phyloP scores from a whole-genome alignment of 345 rosid species.

The Euphorbia pulcherrima region DNA sequence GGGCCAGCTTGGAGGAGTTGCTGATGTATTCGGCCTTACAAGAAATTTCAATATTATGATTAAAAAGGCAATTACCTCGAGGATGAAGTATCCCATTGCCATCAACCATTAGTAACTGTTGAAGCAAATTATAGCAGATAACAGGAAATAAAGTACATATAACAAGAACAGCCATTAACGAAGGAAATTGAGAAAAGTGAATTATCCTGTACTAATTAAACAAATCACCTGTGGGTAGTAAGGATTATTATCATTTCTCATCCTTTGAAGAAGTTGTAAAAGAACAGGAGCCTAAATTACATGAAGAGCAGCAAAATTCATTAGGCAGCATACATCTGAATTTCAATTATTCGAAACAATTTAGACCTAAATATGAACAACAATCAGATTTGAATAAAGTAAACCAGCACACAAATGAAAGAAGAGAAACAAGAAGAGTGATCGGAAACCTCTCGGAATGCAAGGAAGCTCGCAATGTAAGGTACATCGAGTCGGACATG shows the following conservation, averaged over 20 bases:
- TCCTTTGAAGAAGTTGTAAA: slow-evolving; percentile 53
- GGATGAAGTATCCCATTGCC: slow-evolving; percentile 96
- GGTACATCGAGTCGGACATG: slow-evolving; percentile 51
- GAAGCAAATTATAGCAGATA: neutral
- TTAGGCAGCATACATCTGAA: neutral
- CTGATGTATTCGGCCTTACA: too few relatives aligned
- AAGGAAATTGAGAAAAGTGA: neutral
- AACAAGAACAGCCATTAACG: neutral
- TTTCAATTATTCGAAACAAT: neutral
- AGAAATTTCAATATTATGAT: neutral
- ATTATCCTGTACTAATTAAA: neutral
- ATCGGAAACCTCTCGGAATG: slow-evolving; percentile 70
- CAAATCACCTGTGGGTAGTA: slow-evolving; percentile 67
- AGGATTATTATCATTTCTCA: slow-evolving; percentile 45
- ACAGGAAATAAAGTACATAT: neutral
- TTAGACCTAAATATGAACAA: neutral
- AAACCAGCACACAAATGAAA: neutral
- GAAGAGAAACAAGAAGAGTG: neutral
- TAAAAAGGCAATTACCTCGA: slow-evolving; percentile 48
- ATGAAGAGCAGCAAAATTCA: neutral
- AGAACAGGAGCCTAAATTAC: slow-evolving; percentile 66
- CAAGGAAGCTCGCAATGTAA: slow-evolving; percentile 79
- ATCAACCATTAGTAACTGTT: slow-evolving; percentile 79
- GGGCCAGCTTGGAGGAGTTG: too few relatives aligned
- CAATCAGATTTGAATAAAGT: neutral